phyloP scores from a whole-genome alignment of 1,284 basidiomycete species.

The Malassezia arunalokei region DNA sequence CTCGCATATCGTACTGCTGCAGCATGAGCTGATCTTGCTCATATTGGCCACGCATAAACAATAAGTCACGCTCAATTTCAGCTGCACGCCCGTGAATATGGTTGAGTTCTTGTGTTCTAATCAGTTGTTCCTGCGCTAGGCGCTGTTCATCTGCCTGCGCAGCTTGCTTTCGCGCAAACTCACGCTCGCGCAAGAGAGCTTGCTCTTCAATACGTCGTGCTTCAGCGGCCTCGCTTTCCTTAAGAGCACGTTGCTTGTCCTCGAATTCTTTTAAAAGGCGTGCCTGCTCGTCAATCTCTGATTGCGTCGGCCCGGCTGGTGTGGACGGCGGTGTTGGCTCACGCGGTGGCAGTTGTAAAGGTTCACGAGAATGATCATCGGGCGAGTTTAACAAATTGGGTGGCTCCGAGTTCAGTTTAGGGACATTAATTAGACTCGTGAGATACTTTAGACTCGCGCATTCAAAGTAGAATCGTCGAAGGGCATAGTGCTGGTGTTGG shows the following conservation, averaged over 20 bases:
- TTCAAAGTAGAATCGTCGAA: conserved; percentile 46
- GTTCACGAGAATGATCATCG: conserved; percentile 32
- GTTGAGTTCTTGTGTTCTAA: conserved; percentile 62
- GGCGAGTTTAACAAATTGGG: conserved; percentile 44
- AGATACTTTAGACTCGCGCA: conserved; percentile 45
- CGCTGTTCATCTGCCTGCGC: conserved; percentile 80
- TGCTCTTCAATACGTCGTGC: conserved; percentile 64
- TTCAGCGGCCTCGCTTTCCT: conserved; percentile 68
- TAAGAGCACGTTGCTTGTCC: conserved; percentile 74
- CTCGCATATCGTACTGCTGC: conserved; percentile 92
- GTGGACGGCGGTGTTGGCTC: conserved; percentile 24
- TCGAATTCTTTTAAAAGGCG: conserved; percentile 94
- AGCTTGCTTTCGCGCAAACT: conserved; percentile 79
- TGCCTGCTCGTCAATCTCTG: conserved; percentile 80
- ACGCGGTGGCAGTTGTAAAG: conserved; percentile 14
- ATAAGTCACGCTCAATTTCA: conserved; percentile 78
- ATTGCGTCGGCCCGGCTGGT: conserved; percentile 29
- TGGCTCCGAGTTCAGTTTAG: conserved; percentile 44
- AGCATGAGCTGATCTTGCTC: conserved; percentile 95
- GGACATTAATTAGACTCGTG: conserved; percentile 45
- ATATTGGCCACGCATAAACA: conserved; percentile 89
- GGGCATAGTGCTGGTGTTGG: conserved; percentile 37
- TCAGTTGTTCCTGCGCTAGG: conserved; percentile 72
- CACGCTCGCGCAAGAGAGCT: conserved; percentile 68
- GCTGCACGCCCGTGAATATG: conserved; percentile 51